Evolutionary conservation across 73 alveolate genomes (phyloP).

Genomic region (Blepharisma stoltei): DNA sequence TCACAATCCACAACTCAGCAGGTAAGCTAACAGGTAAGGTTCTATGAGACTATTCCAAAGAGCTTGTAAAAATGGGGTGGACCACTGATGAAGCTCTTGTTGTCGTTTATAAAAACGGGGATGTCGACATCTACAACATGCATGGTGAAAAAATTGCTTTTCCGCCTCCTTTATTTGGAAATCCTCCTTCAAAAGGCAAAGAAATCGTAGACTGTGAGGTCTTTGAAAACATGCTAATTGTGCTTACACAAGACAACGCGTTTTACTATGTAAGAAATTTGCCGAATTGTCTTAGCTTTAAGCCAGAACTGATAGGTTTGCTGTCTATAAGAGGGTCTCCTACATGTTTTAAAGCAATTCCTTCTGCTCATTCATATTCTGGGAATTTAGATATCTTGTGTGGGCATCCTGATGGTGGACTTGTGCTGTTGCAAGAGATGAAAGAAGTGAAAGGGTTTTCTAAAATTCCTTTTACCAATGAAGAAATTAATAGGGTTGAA

Average conservation of each 20-base stretch:
- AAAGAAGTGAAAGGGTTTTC: not conserved
- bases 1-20: slow-evolving; percentile 12
- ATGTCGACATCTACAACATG: not conserved
- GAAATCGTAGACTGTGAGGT: slow-evolving; percentile 12
- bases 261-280: slow-evolving; percentile 9
- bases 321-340: not conserved
- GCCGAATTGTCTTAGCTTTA: not conserved
- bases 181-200: not conserved
- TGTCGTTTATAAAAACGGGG: slow-evolving; percentile 1
- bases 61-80: slow-evolving; percentile 21
- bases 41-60: not conserved
- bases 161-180: not conserved
- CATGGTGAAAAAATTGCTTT: not conserved
- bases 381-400: slow-evolving; percentile 17
- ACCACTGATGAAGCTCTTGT: slow-evolving; percentile 27
- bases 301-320: not conserved
- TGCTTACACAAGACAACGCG: not conserved
- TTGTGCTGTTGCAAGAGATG: not conserved
- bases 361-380: slow-evolving; percentile 9
- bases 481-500: slow-evolving; percentile 2
- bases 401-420: slow-evolving; percentile 18
- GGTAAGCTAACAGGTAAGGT: slow-evolving; percentile 11
- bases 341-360: slow-evolving; percentile 11
- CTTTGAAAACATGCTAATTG: not conserved
- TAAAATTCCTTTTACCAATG: slow-evolving; percentile 1